Evolutionary conservation across 768 basidiomycete species (phyloP), one percentile per base, ranked within the genome.

Genomic region (Megacollybia marginata): DNA sequence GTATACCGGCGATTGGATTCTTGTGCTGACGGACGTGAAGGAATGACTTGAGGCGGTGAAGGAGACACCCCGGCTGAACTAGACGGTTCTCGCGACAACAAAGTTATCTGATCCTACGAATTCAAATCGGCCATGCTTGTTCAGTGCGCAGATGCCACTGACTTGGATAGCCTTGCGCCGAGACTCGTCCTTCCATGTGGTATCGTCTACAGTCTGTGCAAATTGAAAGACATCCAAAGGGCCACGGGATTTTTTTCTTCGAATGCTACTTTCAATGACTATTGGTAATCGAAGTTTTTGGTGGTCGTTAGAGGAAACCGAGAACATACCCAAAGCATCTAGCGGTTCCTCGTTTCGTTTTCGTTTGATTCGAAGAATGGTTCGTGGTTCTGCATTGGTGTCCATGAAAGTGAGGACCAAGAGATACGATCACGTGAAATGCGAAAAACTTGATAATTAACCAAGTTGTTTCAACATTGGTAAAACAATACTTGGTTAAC

Each of bases 311-410:
- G 46, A 8, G 5, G 33, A 52, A 13, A 45, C 54, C 34, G 59
- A 55, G 33, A 47, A 19, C 42, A 57, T 40, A 85, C 88, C 84
- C 55, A 91, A 71, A 33, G 85, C 88, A 66, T 91, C 88, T 44
- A 90, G 69, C 33, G 88, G 85, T 59, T 89, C 88, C 55, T 91
- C 88, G 33, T 78, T 85, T 19, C 89, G 74, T 59, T 89, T 90
- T 33, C 88, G 76, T 63, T 91, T 91, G 65, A 91, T 88, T 32
- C 89, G 79, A 32, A 91, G 64, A 57, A 91, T 83, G 1, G 88
- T 85, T 58, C 79, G 85, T 7, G 78, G 62, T 47, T 52, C 51
- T 33, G 64, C 45, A 42, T 65, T 61, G 35, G 61, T 47, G 40
- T 69, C 62, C 67, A 69, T 70, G 43, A 35, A 35, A 45, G 46